Evolutionary conservation across 768 basidiomycete species (phyloP), one percentile per base, ranked within the genome.

Genomic region (Neoboletus magnificus): DNA sequence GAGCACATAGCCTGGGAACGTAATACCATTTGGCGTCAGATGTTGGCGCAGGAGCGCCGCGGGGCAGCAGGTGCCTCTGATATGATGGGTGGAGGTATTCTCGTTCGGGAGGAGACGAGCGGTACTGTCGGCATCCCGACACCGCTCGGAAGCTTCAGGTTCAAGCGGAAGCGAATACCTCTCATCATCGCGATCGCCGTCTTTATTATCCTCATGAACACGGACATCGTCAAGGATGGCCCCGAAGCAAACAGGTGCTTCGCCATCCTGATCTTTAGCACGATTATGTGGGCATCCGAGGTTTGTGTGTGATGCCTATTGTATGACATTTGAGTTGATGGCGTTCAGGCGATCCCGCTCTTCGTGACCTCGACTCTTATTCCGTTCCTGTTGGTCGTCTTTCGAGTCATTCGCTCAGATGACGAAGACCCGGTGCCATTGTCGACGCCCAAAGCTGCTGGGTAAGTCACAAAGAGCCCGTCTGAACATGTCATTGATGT

Each of bases 1-100:
- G 94, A 98, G 71, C 89, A 93, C 67, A 89, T 96, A 58, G 95
- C 96, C 4, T 96, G 95, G 86, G 96, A 98, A 66, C 83, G 97
- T 32, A 94, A 98, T 66, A 99, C 97, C 1, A 88, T 98, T 13
- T 99, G 97, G 97, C 80, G 93, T 25, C 88, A 92, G 71, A 95
- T 97, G 93, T 89, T 97, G 56, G 87, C 85, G 3, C 82, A 84
- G 39, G 89, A 91, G 62, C 81, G 91, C 29, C 79, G 84, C 5
- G 89, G 91, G 18, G 48, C 54, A 25, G 20, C 59, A 25, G 67
- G 73, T 41, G 48, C 74, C 58, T 54, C 72, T 54, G 76, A 74
- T 47, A 60, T 69, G 29, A 61, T 62, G 37, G 64, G 76, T 16
- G 85, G 83, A 10, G 82, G 74, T 1, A 74, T 75, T 15, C 69